Evolutionary conservation across 305 asterid species (phyloP).

Genomic region (Fraxinus baroniana): DNA sequence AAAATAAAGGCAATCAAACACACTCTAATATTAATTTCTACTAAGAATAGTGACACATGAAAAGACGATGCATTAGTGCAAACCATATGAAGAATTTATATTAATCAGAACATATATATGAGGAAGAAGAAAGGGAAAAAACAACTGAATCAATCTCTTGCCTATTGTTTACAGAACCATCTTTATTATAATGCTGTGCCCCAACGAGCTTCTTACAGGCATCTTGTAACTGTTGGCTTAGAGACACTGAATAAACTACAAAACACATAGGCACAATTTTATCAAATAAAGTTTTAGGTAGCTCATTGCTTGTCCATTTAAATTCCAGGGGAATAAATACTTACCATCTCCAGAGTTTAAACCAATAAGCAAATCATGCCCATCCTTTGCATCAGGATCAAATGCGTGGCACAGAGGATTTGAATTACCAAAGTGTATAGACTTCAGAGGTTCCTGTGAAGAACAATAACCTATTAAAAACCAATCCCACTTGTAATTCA

Average conservation of each 20-base stretch:
- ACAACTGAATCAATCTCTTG: conserved; percentile 33
- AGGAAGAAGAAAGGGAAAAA: neutral
- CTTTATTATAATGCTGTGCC: conserved; percentile 95
- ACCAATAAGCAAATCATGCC: conserved; percentile 97
- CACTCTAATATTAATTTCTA: neutral
- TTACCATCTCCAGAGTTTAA: conserved; percentile 91
- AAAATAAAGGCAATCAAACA: neutral
- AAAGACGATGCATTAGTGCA: neutral
- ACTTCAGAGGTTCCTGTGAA: conserved; percentile 40
- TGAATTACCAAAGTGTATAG: conserved; percentile 25
- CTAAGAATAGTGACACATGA: neutral
- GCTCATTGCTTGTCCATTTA: conserved; percentile 7
- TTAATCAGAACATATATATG: neutral
- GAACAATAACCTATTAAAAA: conserved; percentile 38
- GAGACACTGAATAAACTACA: conserved; percentile 32
- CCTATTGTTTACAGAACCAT: conserved; percentile 85
- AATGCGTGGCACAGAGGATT: conserved; percentile 76
- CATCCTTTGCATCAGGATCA: conserved; percentile 93
- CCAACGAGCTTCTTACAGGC: conserved; percentile 76
- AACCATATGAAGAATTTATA: neutral
- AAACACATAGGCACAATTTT: conserved; percentile 14
- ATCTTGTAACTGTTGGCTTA: conserved; percentile 36
- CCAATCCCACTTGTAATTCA: conserved; percentile 28
- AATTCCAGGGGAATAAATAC: conserved; percentile 15
- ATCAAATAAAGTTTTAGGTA: conserved; percentile 13